Evolutionary conservation across 2,329 filamentous ascomycete species (phyloP).

Genomic region (Cladosporium sp.): DNA sequence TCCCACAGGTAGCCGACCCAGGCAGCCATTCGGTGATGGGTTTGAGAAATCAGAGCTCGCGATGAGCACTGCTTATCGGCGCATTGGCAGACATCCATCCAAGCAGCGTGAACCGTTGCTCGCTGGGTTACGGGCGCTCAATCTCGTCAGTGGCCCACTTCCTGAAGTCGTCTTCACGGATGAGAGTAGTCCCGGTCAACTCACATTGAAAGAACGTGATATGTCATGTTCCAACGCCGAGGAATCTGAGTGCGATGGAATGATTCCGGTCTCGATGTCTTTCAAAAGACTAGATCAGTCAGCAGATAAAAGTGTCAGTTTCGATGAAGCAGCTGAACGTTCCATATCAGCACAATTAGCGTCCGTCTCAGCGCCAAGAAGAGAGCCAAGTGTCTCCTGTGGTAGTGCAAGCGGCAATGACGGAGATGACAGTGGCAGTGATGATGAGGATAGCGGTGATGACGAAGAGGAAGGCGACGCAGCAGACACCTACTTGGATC

Average conservation of each 20-base stretch:
- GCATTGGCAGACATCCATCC: neutral
- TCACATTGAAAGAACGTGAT: neutral
- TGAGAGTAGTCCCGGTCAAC: neutral
- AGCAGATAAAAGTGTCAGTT: slow-evolving; percentile 14
- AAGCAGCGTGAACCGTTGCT: neutral
- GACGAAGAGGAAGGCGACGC: slow-evolving; percentile 12
- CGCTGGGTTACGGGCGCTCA: slow-evolving; percentile 3
- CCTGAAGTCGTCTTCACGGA: slow-evolving; percentile 24
- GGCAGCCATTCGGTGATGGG: slow-evolving; percentile 19
- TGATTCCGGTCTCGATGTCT: neutral
- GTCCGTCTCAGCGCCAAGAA: slow-evolving; percentile 23
- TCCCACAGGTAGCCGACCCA: neutral
- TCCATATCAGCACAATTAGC: slow-evolving; percentile 23
- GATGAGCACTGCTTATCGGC: neutral
- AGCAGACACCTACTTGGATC: slow-evolving; percentile 14
- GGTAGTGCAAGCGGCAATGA: slow-evolving; percentile 17
- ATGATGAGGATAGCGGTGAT: slow-evolving; percentile 9
- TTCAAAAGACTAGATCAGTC: neutral
- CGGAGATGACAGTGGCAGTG: slow-evolving; percentile 12
- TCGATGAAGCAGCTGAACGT: slow-evolving; percentile 18
- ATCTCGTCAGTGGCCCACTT: slow-evolving; percentile 20
- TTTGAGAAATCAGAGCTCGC: slow-evolving; percentile 21
- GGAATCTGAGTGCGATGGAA: too few relatives aligned
- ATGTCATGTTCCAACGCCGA: neutral
- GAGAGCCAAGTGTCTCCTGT: slow-evolving; percentile 19